A percentile compares a stretch with the other conserved stretches of the same genome.
phyloP scores from a whole-genome alignment of 2,329 filamentous ascomycete species.

The Venturiaceae sp. region DNA sequence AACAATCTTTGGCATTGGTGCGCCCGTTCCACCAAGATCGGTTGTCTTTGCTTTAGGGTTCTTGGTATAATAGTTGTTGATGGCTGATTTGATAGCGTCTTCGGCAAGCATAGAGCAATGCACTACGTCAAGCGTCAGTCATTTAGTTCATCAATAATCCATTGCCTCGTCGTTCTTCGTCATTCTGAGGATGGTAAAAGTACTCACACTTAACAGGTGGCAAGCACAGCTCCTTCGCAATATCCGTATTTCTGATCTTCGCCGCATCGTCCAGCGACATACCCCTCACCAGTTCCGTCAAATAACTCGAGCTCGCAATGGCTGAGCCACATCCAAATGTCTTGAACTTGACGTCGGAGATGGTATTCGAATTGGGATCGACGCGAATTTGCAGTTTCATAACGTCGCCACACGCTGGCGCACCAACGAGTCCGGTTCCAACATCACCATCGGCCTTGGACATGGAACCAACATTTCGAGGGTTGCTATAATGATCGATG shows the following conservation, averaged over 20 bases:
- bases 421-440: conserved; percentile 82
- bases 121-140: conserved; percentile 37
- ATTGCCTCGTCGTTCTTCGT: neutral
- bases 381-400: conserved; percentile 94
- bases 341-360: conserved; percentile 95
- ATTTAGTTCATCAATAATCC: neutral
- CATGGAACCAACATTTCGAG: conserved; percentile 72
- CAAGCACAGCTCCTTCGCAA: conserved; percentile 88
- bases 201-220: conserved; percentile 76
- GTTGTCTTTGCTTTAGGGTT: conserved; percentile 68
- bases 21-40: conserved; percentile 65
- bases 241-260: conserved; percentile 93
- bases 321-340: conserved; percentile 92
- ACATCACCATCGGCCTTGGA: conserved; percentile 72
- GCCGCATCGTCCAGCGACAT: conserved; percentile 94
- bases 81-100: conserved; percentile 86
- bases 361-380: conserved; percentile 77
- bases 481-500: conserved; percentile 74
- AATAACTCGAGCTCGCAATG: conserved; percentile 88
- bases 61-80: conserved; percentile 85
- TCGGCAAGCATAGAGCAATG: conserved; percentile 91
- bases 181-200: neutral
- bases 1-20: conserved; percentile 57
- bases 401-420: conserved; percentile 85
- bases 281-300: conserved; percentile 88